A percentile compares a stretch with the other conserved stretches of the same genome.
Conservation (phyloP, 805 yeast species). For the Isabelozyma heimii region DNA sequence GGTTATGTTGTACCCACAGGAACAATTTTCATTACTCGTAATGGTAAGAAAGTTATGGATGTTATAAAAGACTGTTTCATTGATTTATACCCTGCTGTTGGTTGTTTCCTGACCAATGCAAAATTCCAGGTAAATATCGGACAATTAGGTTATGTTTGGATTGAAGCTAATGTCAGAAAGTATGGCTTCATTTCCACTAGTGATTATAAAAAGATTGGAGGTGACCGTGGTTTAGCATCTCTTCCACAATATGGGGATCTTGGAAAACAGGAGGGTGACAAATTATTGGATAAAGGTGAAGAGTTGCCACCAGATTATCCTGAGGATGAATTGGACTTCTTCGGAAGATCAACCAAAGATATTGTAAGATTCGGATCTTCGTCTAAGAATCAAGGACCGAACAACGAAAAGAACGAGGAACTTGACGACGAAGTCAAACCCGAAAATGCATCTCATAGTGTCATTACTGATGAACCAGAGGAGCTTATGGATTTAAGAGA, state of each 20-base stretch:
- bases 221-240: slow-evolving; percentile 38
- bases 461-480: slow-evolving; percentile 29
- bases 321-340: slow-evolving; percentile 58
- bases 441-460: slow-evolving; percentile 4
- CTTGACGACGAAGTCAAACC: slow-evolving; percentile 8
- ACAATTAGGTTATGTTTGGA: slow-evolving; percentile 47
- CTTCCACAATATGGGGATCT: slow-evolving; percentile 42
- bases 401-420: slow-evolving; percentile 7
- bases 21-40: slow-evolving; percentile 51
- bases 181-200: slow-evolving; percentile 54
- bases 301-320: slow-evolving; percentile 72
- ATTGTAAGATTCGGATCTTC: slow-evolving; percentile 27
- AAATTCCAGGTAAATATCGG: slow-evolving; percentile 43
- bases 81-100: slow-evolving; percentile 54
- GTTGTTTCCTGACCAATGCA: slow-evolving; percentile 44
- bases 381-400: slow-evolving; percentile 11
- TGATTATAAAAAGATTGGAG: slow-evolving; percentile 32
- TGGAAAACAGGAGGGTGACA: slow-evolving; percentile 37
- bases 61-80: slow-evolving; percentile 47
- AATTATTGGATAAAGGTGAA: slow-evolving; percentile 67
- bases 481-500: slow-evolving; percentile 34
- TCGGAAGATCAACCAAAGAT: slow-evolving; percentile 41
- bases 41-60: slow-evolving; percentile 53
- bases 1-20: slow-evolving; percentile 51
- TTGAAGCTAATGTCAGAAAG: slow-evolving; percentile 50